Evolutionary conservation across 2,329 filamentous ascomycete genomes (phyloP), one percentile per base, ranked within the genome.

Genomic region (Zymoseptoria passerinii): DNA sequence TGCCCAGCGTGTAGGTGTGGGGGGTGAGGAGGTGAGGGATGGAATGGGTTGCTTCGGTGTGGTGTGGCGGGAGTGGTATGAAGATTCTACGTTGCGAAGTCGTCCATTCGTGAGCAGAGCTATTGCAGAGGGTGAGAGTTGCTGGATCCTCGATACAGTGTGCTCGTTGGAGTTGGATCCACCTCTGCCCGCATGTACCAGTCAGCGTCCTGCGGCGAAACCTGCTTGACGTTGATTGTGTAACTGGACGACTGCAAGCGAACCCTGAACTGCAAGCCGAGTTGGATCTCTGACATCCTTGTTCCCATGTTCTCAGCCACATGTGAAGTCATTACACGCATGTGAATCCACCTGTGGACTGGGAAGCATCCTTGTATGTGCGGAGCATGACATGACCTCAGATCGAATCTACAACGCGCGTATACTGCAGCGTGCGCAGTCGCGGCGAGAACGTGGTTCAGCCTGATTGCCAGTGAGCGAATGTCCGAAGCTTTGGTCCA

Each of bases 181-280:
- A 56, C 54, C 51, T 29, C 13, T 27, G 35, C 9, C 28, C 52
- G 52, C 40, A 28, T 20, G 20, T 28, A 16, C 23, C 29, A 18
- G 29, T 48, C 54, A 48, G 40, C 49, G 16, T 28, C 44, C 19
- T 16, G 13, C 10, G 35, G 28, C 52, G 49, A 61, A 61, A 61
- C 59, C 59, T 61, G 59, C 53, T 61, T 61, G 35, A 28, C 49
- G 18, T 23, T 28, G 58, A 49, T 23, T 27, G 56, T 35, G 29
- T 54, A 20, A 27, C 35, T 16, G 13, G 35, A 44, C 35, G 27
- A 49, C 48, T 23, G 48, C 55, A 18, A 27, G 28, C 50, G 55
- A 56, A n/a, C 19, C 19, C n/a, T 23, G 57, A 23, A 23, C 19
- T 18, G 49, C 13, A 48, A 4, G 4, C 48, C 48, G 3, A 19